Conservation (phyloP, 2,329 filamentous ascomycete genomes). For the Aspergillus costaricaensis region DNA sequence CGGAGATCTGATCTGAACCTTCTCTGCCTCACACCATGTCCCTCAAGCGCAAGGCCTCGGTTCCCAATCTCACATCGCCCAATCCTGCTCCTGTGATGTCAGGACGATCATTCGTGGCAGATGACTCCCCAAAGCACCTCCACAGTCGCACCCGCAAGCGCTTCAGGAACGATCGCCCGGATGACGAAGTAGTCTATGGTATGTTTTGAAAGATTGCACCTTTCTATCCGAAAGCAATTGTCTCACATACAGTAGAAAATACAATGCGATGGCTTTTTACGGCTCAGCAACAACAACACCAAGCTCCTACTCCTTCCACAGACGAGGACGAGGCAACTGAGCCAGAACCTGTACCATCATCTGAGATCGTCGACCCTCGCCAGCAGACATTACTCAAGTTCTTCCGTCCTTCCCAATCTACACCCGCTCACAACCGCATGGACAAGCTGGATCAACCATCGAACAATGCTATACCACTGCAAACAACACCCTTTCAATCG, state of each 20-base stretch:
- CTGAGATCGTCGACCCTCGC: conserved; percentile 38
- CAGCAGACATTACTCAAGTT: conserved; percentile 45
- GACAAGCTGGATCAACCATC: conserved; percentile 19
- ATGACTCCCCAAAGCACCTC: conserved; percentile 47
- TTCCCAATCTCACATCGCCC: conserved; percentile 47
- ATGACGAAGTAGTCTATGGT: conserved; percentile 59
- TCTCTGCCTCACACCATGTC: conserved; percentile 45
- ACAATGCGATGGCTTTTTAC: conserved; percentile 46
- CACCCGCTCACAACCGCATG: conserved; percentile 20
- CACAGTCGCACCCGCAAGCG: conserved; percentile 61
- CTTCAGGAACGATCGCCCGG: conserved; percentile 59
- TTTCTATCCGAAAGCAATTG: neutral
- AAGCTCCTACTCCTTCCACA: conserved; percentile 13
- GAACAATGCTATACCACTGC: conserved; percentile 21
- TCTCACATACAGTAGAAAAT: conserved; percentile 38
- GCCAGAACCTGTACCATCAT: conserved; percentile 25
- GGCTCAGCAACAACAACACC: conserved; percentile 37
- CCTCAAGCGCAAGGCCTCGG: conserved; percentile 62
- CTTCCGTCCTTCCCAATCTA: conserved; percentile 35
- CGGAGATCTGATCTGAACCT: neutral
- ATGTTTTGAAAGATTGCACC: conserved; percentile 19
- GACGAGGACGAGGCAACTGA: conserved; percentile 29
- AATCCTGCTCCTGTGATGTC: conserved; percentile 29
- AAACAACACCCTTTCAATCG: conserved; percentile 23
- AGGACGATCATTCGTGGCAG: conserved; percentile 31